Conservation (phyloP, 2,329 filamentous ascomycete genomes). For the Chaetomium globosum region DNA sequence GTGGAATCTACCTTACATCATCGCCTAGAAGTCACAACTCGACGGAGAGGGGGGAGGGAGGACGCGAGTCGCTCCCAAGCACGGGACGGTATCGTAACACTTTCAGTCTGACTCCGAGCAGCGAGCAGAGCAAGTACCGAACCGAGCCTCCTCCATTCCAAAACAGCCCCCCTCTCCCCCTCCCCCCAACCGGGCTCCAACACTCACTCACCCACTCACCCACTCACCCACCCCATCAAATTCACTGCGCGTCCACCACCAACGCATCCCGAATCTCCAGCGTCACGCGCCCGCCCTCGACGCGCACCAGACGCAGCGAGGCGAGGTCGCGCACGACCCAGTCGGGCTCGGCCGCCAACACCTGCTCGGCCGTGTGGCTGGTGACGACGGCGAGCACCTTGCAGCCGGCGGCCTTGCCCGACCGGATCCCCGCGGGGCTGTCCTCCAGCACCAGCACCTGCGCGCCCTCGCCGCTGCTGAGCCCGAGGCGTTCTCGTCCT, state of each 20-base stretch:
- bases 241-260: slow-evolving; percentile 20
- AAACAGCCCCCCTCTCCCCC: not conserved
- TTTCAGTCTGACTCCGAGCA: not conserved
- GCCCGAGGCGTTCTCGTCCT: slow-evolving; percentile 63
- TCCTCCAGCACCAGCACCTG: slow-evolving; percentile 81
- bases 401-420: slow-evolving; percentile 85
- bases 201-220: not conserved
- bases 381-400: slow-evolving; percentile 82
- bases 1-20: not conserved
- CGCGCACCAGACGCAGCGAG: slow-evolving; percentile 67
- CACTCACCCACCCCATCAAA: not conserved
- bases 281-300: slow-evolving; percentile 62
- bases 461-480: slow-evolving; percentile 49
- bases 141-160: not conserved
- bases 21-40: not conserved
- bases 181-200: not conserved
- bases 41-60: not conserved
- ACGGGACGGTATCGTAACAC: not conserved
- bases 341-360: slow-evolving; percentile 76
- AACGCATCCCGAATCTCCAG: slow-evolving; percentile 59
- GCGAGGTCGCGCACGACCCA: slow-evolving; percentile 81
- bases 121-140: not conserved
- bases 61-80: not conserved
- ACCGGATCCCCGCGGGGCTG: slow-evolving; percentile 79
- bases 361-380: slow-evolving; percentile 74